phyloP scores from a whole-genome alignment of 139 green algal species.

The Tetratostichococcus sp. region DNA sequence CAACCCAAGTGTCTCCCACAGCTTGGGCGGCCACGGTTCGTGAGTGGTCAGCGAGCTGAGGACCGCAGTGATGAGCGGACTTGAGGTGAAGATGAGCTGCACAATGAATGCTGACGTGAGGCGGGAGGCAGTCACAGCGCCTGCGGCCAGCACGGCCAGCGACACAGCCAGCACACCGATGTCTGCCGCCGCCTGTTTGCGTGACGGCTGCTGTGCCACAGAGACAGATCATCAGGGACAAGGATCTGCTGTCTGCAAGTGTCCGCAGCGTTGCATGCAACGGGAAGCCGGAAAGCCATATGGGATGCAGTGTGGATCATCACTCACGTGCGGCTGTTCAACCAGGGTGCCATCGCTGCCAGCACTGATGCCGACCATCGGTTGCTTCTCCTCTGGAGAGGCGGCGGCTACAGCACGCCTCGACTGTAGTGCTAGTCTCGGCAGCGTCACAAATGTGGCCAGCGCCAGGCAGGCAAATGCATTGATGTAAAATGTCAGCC shows the following conservation, averaged over 20 bases:
- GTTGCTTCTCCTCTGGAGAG: neutral
- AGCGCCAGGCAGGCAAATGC: neutral
- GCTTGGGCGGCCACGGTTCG: neutral
- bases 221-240: too few species aligned
- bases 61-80: neutral
- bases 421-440: neutral
- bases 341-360: too few species aligned
- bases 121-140: neutral
- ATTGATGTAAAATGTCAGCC: neutral
- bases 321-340: too few species aligned
- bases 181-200: neutral
- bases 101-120: neutral
- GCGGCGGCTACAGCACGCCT: too few species aligned
- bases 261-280: too few species aligned
- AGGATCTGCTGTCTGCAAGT: too few species aligned
- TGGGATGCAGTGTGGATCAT: too few species aligned
- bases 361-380: neutral
- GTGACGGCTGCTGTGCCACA: neutral
- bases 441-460: neutral
- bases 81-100: neutral
- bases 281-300: too few species aligned
- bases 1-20: neutral
- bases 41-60: neutral
- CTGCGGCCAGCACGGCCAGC: neutral
- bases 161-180: neutral